phyloP scores from a whole-genome alignment of 768 basidiomycete species.

The Leccinum subtestaceum region DNA sequence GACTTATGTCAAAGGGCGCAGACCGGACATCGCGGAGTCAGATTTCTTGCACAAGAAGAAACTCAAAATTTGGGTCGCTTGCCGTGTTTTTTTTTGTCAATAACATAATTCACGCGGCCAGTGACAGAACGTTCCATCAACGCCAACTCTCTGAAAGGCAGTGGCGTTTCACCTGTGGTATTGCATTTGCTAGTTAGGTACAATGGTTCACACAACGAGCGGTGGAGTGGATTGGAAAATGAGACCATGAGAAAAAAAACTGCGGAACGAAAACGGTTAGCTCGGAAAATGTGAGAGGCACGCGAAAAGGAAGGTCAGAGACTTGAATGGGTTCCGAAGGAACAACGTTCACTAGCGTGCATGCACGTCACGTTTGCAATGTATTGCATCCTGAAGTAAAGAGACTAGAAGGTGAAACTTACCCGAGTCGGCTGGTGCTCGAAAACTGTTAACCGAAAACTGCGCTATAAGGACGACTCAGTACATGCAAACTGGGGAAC shows the following conservation, averaged over 20 bases:
- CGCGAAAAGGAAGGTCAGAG: slow-evolving; percentile 47
- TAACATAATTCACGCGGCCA: slow-evolving; percentile 1
- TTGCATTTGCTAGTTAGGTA: slow-evolving; percentile 15
- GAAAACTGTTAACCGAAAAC: neutral
- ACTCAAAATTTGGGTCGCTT: neutral
- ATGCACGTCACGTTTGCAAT: slow-evolving; percentile 57
- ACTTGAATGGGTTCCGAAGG: slow-evolving; percentile 83
- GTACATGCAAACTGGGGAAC: neutral
- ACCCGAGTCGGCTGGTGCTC: slow-evolving; percentile 5
- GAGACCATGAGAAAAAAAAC: neutral
- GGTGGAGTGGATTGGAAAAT: neutral
- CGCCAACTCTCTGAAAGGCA: neutral
- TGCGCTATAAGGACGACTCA: slow-evolving; percentile 3
- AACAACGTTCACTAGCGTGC: slow-evolving; percentile 53
- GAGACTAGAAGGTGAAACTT: slow-evolving; percentile 6
- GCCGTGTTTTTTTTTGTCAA: neutral
- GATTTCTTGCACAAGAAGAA: neutral
- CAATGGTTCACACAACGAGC: slow-evolving; percentile 9
- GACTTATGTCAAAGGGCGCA: neutral
- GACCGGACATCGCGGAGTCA: neutral
- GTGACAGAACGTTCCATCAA: neutral
- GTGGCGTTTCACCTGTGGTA: neutral
- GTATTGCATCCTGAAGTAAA: slow-evolving; percentile 41
- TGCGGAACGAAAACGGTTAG: slow-evolving; percentile 16
- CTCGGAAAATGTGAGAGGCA: neutral